These are phyloP conservation scores for Xylaria telfairii DNA, from an alignment of 495 filamentous ascomycete genomes.

Conservation along the genomic window DNA sequence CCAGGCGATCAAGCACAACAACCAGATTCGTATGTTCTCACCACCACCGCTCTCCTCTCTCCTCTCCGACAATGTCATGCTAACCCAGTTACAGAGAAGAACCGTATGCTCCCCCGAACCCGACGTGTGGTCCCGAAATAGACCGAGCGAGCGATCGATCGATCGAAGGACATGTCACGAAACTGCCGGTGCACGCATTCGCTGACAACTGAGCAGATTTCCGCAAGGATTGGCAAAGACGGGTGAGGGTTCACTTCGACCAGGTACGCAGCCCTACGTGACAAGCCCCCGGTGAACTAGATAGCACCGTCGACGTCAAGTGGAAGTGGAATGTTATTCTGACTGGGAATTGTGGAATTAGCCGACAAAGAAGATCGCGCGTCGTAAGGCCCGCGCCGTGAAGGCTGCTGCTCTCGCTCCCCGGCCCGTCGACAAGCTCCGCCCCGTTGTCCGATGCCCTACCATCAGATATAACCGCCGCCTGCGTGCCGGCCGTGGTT, in stretches of 20 bases:
- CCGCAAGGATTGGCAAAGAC: conserved; percentile 99
- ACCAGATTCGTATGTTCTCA: conserved; percentile 72
- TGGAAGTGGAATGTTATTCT: conserved; percentile 37
- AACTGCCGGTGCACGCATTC: conserved; percentile 22
- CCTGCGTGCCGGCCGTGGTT: conserved; percentile 93
- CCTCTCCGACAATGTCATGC: neutral
- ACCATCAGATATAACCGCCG: conserved; percentile 96
- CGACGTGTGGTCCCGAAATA: conserved; percentile 26
- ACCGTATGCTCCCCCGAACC: conserved; percentile 68
- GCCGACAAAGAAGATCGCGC: conserved; percentile 92
- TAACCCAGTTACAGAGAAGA: conserved; percentile 57
- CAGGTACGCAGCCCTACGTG: conserved; percentile 70
- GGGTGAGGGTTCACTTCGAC: conserved; percentile 98
- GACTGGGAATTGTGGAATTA: conserved; percentile 52
- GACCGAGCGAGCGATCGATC: conserved; percentile 31
- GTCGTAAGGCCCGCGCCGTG: conserved; percentile 83
- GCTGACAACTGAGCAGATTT: conserved; percentile 68
- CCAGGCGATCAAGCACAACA: conserved; percentile 99
- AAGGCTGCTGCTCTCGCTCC: conserved; percentile 95
- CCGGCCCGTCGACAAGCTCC: conserved; percentile 94
- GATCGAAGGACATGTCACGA: conserved; percentile 28
- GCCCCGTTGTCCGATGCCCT: conserved; percentile 94
- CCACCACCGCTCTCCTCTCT: neutral
- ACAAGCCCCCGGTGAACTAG: conserved; percentile 20
- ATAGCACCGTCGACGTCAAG: conserved; percentile 1